Evolutionary conservation across 768 basidiomycete genomes (phyloP).

Genomic region (Podaxis sp.): DNA sequence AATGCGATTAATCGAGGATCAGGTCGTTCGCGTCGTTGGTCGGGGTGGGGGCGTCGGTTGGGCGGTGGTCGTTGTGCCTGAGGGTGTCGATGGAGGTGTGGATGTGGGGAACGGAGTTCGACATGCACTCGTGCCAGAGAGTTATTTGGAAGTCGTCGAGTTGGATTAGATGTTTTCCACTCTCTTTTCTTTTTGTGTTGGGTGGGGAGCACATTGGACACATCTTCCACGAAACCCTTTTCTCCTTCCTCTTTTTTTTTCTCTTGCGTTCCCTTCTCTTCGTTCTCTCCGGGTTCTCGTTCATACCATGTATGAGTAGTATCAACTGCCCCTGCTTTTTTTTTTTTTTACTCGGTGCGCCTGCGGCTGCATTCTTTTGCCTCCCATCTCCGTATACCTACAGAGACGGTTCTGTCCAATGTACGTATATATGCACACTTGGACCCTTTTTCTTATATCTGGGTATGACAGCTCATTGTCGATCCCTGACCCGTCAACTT

Average conservation of each 20-base stretch:
- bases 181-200: neutral
- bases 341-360: neutral
- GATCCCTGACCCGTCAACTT: too few relatives aligned
- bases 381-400: too few relatives aligned
- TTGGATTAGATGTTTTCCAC: slow-evolving; percentile 24
- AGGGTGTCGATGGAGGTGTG: slow-evolving; percentile 47
- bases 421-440: neutral
- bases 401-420: neutral
- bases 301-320: neutral
- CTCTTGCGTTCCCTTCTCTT: neutral
- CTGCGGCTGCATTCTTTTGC: neutral
- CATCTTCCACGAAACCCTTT: neutral
- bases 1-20: slow-evolving; percentile 76
- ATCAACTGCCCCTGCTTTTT: neutral
- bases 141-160: slow-evolving; percentile 61
- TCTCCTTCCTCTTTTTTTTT: neutral
- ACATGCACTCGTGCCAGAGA: slow-evolving; percentile 77
- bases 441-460: neutral
- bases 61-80: slow-evolving; percentile 58
- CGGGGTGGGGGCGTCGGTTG: slow-evolving; percentile 77
- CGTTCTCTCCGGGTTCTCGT: neutral
- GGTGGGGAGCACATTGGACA: too few relatives aligned
- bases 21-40: slow-evolving; percentile 68
- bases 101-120: slow-evolving; percentile 26
- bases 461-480: too few relatives aligned